Percentiles rank a stretch among this genome's conserved stretches.
phyloP scores from a whole-genome alignment of 257 asterid genomes.

The Solanum okadae region DNA sequence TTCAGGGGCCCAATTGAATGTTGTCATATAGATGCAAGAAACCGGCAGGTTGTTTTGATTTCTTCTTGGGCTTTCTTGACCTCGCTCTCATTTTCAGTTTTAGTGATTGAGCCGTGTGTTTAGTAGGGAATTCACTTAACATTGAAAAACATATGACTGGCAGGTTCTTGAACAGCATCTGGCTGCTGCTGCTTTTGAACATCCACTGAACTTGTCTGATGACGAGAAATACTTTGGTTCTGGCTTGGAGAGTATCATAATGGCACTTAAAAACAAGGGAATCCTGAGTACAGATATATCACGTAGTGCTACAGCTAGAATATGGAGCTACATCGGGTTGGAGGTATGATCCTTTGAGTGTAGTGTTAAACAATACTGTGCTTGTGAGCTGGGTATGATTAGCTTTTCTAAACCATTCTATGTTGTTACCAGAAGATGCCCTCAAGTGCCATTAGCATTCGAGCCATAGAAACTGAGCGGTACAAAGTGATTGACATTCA shows the following conservation, averaged over 20 bases:
- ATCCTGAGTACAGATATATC: slow-evolving; percentile 48
- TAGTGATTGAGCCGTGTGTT: background rate
- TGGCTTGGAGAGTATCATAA: slow-evolving; percentile 48
- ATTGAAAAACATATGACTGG: slow-evolving; percentile 20
- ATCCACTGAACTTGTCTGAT: slow-evolving; percentile 59
- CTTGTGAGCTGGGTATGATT: background rate
- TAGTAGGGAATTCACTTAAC: background rate
- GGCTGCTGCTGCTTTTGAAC: slow-evolving; percentile 84
- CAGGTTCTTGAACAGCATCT: slow-evolving; percentile 92
- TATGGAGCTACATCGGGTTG: slow-evolving; percentile 83
- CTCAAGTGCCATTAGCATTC: slow-evolving; percentile 49
- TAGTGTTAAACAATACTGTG: background rate
- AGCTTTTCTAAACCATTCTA: background rate
- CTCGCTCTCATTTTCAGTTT: background rate
- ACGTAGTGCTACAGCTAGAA: slow-evolving; percentile 47
- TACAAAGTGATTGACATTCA: slow-evolving; percentile 68
- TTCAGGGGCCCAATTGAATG: slow-evolving; percentile 79
- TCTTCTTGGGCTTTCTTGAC: background rate
- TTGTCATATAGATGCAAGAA: slow-evolving; percentile 84
- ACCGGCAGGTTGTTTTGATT: slow-evolving; percentile 55
- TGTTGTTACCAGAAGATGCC: slow-evolving; percentile 54
- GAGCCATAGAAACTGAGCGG: slow-evolving; percentile 73
- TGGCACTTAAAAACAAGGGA: slow-evolving; percentile 58
- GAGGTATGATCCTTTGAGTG: slow-evolving; percentile 44
- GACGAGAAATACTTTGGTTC: slow-evolving; percentile 75